Evolutionary conservation across 116 monocot species (phyloP), one percentile per base, ranked within the genome.

Genomic region (Papilionanthe hybrid): DNA sequence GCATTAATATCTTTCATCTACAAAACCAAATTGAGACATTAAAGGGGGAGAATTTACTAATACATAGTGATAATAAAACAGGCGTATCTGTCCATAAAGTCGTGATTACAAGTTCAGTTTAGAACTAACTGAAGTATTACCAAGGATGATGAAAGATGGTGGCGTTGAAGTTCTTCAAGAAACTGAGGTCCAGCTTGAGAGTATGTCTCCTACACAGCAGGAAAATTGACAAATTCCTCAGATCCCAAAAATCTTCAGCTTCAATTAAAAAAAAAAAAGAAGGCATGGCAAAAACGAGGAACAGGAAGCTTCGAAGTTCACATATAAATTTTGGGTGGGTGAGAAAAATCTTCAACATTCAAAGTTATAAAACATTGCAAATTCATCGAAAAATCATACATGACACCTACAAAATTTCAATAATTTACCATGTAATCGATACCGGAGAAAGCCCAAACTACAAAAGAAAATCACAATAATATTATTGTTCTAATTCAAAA

Each of bases 1-100:
- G 84, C 76, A 86, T 89, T 94, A 30, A 99, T 99, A 65, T 99
- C 98, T 84, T 94, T 99, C 82, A 99, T 81, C 94, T 99, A 83
- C 58, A 45, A 47, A 80, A 44, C 32, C 37, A 45, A 45, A 32
- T 12, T 28, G 28, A 75, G 44, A 43, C 45, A 45, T 45, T 45
- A 45, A 45, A 8, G 45, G 45, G 45, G 9, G 5, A 45, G 45
- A 25, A 72, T 32, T 41, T 73, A 42, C 42, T 22, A 20, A 28
- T 42, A 11, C 25, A 66, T 66, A 28, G 9, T 66, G 66, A 53
- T 15, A 18, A 13, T 20, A 56, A 4, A 56, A 56, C 56, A 56
- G 13, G 56, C 4, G 15, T 45, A 20, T 56, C 7, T 12, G 56
- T 56, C 15, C 11, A 20, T 56, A 56, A 56, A 20, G 12, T 9